Evolutionary conservation across 2,329 filamentous ascomycete species (phyloP), one percentile per base, ranked within the genome.

Genomic region (Whalleya microplaca): DNA sequence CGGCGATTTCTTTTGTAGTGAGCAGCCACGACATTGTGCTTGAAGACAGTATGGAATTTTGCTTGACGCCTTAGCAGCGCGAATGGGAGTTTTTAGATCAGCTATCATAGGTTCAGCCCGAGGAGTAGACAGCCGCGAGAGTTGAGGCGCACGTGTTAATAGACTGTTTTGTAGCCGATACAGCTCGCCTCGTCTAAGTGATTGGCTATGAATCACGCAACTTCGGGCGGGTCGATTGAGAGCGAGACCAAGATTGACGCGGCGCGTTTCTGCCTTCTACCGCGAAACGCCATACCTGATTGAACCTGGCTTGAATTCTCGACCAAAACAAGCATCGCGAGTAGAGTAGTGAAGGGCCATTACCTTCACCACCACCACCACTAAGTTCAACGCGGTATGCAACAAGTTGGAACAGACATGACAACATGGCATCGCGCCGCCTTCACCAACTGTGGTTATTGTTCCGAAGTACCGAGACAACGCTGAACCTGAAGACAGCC

Each of bases 101-200:
- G 57, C 60, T 49, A 42, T 56, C 45, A 48, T 63, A 51, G 55
- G 44, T 55, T 61, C 57, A 60, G 56, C 48, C 60, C 58, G 55
- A 63, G 51, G 47, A 40, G 53, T 37, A 53, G 50, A 49, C 18
- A 47, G 54, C 50, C 45, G 47, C 50, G 46, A 50, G 29, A 52
- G 55, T 55, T 58, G 57, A 43, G 58, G 47, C 55, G 60, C 60
- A 63, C 60, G 60, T 63, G 60, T 48, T 52, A 52, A 56, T 51
- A 55, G 46, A 50, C 51, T 52, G 54, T 51, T 50, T 41, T 49
- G 44, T 58, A 56, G 54, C 48, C 43, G 45, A 48, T 44, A 58
- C 51, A 54, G 57, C 57, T 63, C 66, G 67, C 68, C 68, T 51
- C 50, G 60, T 53, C n/a, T 48, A 49, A 64, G 43, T 60, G 68